A percentile compares a stretch with the other conserved stretches of the same genome.
Evolutionary conservation across 768 basidiomycete genomes (phyloP).

Genomic region (Mycena vitilis): DNA sequence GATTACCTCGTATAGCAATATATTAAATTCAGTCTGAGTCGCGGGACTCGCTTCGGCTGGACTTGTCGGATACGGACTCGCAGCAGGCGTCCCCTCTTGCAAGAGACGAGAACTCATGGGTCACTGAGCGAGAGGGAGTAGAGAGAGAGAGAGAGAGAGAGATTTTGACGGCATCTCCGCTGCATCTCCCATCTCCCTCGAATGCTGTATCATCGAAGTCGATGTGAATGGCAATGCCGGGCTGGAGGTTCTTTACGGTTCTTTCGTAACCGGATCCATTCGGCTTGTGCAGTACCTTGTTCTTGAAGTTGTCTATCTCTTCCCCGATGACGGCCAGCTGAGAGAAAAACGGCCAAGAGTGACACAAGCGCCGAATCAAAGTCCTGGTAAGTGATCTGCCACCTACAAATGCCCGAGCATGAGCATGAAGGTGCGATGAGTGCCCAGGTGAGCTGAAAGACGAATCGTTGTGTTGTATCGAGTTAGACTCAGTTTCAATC

Average conservation of each 20-base stretch:
- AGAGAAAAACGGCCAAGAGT: too few species aligned
- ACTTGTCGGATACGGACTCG: background rate
- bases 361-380: too few species aligned
- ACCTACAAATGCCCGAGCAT: too few species aligned
- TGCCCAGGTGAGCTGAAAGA: too few species aligned
- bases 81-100: background rate
- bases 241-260: too few species aligned
- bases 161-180: constrained; percentile 3
- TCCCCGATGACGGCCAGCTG: too few species aligned
- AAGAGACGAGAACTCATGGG: background rate
- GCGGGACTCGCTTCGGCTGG: background rate
- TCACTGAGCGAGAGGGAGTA: background rate
- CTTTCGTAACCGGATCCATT: background rate
- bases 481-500: too few species aligned
- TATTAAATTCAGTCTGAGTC: background rate
- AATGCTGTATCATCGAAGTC: constrained; percentile 2
- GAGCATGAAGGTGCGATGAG: too few species aligned
- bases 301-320: background rate
- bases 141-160: background rate
- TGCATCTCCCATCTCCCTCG: background rate
- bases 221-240: constrained; percentile 2
- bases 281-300: background rate
- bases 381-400: too few species aligned
- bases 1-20: constrained; percentile 6
- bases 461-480: too few species aligned